Evolutionary conservation across 768 basidiomycete species (phyloP).

Genomic region (Phlebiopsis gigantea): DNA sequence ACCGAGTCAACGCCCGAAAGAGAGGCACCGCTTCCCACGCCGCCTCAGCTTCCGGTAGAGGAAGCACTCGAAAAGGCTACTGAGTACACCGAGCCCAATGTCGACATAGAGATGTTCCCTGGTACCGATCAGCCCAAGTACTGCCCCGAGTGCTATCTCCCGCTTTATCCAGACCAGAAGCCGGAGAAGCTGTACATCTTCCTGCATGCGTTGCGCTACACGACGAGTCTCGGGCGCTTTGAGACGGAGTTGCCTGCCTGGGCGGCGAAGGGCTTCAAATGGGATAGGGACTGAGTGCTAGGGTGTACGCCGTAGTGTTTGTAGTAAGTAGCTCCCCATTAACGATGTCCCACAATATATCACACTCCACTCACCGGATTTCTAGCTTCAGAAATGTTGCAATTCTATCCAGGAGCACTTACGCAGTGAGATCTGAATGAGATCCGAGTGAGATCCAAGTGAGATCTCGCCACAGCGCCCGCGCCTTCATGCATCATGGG

Average conservation of each 20-base stretch:
- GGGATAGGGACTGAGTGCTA: constrained; percentile 37
- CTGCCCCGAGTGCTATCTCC: constrained; percentile 89
- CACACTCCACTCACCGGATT: too few species aligned
- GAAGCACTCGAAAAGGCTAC: constrained; percentile 40
- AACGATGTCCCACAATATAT: too few species aligned
- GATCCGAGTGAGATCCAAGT: too few species aligned
- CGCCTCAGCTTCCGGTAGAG: constrained; percentile 38
- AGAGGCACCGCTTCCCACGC: not conserved
- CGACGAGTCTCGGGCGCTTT: constrained; percentile 75
- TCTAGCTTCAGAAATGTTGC: too few species aligned
- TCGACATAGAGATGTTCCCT: constrained; percentile 1
- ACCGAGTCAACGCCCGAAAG: too few species aligned
- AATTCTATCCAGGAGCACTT: too few species aligned
- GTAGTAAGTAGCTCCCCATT: too few species aligned
- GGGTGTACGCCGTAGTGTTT: too few species aligned
- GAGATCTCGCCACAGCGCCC: not conserved
- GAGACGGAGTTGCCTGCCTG: constrained; percentile 87
- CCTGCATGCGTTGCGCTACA: constrained; percentile 86
- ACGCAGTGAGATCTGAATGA: too few species aligned
- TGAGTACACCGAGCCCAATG: constrained; percentile 2
- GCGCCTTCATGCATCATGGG: not conserved
- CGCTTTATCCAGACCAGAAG: constrained; percentile 87
- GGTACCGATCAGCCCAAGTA: constrained; percentile 40
- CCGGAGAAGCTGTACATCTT: constrained; percentile 94
- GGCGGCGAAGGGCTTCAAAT: constrained; percentile 71